These are phyloP conservation scores for Citrus inodora DNA, from an alignment of 345 rosid species.

Conservation along the genomic window DNA sequence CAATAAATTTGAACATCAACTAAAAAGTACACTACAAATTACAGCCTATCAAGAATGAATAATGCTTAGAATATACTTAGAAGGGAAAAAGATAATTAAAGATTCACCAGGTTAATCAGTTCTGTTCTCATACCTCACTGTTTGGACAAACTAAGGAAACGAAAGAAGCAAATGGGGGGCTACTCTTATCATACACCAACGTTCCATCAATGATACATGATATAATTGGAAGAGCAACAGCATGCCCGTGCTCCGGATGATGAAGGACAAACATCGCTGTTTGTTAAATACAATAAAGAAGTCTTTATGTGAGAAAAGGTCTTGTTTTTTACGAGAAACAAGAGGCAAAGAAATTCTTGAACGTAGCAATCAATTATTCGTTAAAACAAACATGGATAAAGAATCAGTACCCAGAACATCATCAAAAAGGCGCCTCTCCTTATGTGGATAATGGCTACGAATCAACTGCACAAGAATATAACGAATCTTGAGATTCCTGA, in stretches of 20 bases:
- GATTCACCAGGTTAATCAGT: conserved; percentile 6
- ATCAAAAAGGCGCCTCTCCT: conserved; percentile 78
- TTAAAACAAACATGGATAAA: conserved; percentile 3
- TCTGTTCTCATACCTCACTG: conserved; percentile 52
- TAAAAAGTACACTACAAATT: background rate
- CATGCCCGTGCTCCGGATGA: conserved; percentile 97
- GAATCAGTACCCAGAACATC: conserved; percentile 77
- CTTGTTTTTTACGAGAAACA: background rate
- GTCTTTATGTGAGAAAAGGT: background rate
- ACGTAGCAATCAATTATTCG: conserved; percentile 1
- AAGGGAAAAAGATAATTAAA: background rate
- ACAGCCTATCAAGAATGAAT: background rate
- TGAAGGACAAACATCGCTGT: conserved; percentile 96
- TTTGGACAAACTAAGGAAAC: conserved; percentile 82
- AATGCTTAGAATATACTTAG: background rate
- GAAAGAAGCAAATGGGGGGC: conserved; percentile 92
- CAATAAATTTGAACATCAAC: background rate
- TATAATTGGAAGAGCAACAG: conserved; percentile 92
- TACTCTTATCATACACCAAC: conserved; percentile 67
- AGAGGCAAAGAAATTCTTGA: background rate
- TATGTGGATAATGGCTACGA: conserved; percentile 78
- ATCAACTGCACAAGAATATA: conserved; percentile 55
- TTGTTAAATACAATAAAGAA: conserved; percentile 21
- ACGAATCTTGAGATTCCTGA: background rate
- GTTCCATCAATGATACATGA: conserved; percentile 87